A percentile compares a stretch with the other conserved stretches of the same genome.
These are phyloP conservation scores for Oidium heveae DNA, from an alignment of 2,329 filamentous ascomycete species.

Conservation along the genomic window DNA sequence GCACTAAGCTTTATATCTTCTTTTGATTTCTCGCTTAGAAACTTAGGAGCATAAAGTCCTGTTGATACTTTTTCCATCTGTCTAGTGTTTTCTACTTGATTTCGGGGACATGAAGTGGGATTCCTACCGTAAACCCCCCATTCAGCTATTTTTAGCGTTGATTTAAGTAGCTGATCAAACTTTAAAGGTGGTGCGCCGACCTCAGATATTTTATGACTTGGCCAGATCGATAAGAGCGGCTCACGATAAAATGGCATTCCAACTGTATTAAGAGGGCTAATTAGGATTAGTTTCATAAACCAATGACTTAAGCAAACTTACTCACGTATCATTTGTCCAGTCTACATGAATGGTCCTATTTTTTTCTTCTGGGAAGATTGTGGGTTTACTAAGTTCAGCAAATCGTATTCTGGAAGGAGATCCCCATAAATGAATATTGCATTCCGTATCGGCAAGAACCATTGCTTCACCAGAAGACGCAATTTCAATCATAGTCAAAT, in stretches of 20 bases:
- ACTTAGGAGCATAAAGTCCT: slow-evolving; percentile 53
- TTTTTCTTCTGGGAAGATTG: slow-evolving; percentile 35
- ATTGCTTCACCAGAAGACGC: slow-evolving; percentile 48
- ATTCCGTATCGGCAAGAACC: slow-evolving; percentile 38
- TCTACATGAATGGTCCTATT: slow-evolving; percentile 25
- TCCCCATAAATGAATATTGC: slow-evolving; percentile 43
- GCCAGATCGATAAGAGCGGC: slow-evolving; percentile 68
- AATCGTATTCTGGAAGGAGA: slow-evolving; percentile 44
- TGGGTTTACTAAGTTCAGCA: slow-evolving; percentile 41
- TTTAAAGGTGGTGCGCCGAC: slow-evolving; percentile 59
- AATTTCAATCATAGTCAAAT: slow-evolving; percentile 39
- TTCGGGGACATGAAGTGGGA: slow-evolving; percentile 44
- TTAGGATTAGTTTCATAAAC: slow-evolving; percentile 2
- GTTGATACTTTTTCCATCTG: slow-evolving; percentile 33
- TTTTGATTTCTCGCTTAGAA: slow-evolving; percentile 77
- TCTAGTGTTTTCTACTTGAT: slow-evolving; percentile 63
- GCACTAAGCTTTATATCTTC: slow-evolving; percentile 27
- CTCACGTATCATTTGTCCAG: slow-evolving; percentile 44
- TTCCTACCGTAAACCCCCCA: slow-evolving; percentile 61
- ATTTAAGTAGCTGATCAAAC: slow-evolving; percentile 35
- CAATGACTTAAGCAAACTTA: slow-evolving; percentile 2
- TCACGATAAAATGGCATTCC: slow-evolving; percentile 92
- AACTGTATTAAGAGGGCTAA: slow-evolving; percentile 53
- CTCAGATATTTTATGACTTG: slow-evolving; percentile 59
- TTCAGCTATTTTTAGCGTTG: slow-evolving; percentile 43